These are phyloP conservation scores for Tricholoma terreum DNA, from an alignment of 768 basidiomycete genomes.

Conservation along the genomic window DNA sequence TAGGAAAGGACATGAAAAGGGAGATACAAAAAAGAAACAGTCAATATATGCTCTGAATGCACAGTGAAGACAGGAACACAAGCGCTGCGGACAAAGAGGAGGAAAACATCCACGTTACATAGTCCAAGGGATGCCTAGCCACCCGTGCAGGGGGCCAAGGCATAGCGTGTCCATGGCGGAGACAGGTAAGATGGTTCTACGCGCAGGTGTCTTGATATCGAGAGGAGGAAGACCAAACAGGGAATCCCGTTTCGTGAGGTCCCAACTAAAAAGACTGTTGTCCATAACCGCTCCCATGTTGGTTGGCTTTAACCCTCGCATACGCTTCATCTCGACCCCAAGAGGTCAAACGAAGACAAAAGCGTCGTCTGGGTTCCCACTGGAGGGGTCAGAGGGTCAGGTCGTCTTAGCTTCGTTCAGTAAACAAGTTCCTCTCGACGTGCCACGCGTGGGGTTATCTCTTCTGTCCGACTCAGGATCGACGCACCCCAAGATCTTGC, in stretches of 20 bases:
- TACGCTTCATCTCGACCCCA: neutral
- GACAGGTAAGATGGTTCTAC: conserved; percentile 53
- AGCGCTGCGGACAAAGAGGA: conserved; percentile 38
- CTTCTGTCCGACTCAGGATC: conserved; percentile 8
- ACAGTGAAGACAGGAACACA: conserved; percentile 34
- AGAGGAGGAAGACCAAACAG: conserved; percentile 29
- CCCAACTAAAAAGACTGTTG: neutral
- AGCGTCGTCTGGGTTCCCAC: neutral
- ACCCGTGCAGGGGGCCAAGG: conserved; percentile 31
- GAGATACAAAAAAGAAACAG: conserved; percentile 38
- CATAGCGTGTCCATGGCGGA: conserved; percentile 46
- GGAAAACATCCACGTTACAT: conserved; percentile 20
- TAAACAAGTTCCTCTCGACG: conserved; percentile 3
- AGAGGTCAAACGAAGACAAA: neutral
- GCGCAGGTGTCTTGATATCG: conserved; percentile 38
- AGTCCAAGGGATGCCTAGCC: conserved; percentile 37
- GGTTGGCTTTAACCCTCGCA: neutral
- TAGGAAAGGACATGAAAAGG: conserved; percentile 26
- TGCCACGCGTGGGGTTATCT: conserved; percentile 10
- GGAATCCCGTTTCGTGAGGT: conserved; percentile 19
- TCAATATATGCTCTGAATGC: conserved; percentile 40
- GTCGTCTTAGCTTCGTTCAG: neutral
- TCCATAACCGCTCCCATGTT: conserved; percentile 38
- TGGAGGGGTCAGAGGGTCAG: conserved; percentile 1
- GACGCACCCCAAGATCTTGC: conserved; percentile 5